Conservation (phyloP, 2,329 filamentous ascomycete species). For the Fusarium albosuccineum region DNA sequence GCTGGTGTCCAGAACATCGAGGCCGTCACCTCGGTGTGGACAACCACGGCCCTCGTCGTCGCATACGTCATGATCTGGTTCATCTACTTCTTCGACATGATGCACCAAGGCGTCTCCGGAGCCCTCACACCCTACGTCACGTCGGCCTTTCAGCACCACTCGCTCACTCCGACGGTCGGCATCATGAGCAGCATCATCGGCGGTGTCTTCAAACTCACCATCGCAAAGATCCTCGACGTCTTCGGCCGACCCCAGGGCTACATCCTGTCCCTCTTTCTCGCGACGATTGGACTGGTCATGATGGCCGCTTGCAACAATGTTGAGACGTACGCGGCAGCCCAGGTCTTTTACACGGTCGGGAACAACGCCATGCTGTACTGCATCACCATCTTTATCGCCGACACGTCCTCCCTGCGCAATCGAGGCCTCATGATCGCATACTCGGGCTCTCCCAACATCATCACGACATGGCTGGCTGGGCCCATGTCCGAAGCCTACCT, state of each 20-base stretch:
- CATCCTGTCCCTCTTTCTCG: conserved; percentile 63
- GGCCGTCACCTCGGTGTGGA: conserved; percentile 3
- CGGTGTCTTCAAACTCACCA: conserved; percentile 71
- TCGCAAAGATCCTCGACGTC: conserved; percentile 74
- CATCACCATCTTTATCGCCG: conserved; percentile 74
- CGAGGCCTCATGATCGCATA: conserved; percentile 64
- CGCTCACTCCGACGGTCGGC: conserved; percentile 63
- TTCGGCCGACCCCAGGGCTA: conserved; percentile 74
- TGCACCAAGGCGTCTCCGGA: conserved; percentile 38
- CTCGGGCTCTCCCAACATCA: conserved; percentile 73
- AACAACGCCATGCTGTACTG: conserved; percentile 70
- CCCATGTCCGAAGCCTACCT: conserved; percentile 45
- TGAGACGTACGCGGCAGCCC: conserved; percentile 64
- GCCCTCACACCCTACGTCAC: conserved; percentile 57
- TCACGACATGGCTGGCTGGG: conserved; percentile 52
- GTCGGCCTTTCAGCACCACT: conserved; percentile 63
- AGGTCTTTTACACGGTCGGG: conserved; percentile 76
- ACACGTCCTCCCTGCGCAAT: conserved; percentile 75
- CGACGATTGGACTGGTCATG: conserved; percentile 66
- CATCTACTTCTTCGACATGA: conserved; percentile 21
- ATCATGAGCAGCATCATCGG: conserved; percentile 65
- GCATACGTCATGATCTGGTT: conserved; percentile 10
- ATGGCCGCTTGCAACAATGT: conserved; percentile 69
- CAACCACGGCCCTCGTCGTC: background rate
- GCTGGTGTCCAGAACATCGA: conserved; percentile 8